Evolutionary conservation across 2,329 filamentous ascomycete species (phyloP).

Genomic region (Talaromyces sp.): DNA sequence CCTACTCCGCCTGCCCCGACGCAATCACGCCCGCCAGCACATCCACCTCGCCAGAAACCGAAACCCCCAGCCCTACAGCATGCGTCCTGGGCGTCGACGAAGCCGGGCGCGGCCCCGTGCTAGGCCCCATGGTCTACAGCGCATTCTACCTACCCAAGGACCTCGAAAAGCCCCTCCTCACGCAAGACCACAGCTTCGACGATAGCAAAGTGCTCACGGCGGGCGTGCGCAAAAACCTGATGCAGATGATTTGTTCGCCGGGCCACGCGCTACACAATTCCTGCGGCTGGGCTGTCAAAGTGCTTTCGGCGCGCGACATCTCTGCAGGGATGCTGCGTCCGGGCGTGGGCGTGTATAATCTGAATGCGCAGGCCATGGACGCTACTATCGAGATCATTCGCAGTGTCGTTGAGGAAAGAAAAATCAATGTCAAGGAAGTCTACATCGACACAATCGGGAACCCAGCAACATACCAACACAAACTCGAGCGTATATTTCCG

Average conservation of each 20-base stretch:
- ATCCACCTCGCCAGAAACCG: constrained; percentile 24
- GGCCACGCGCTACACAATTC: constrained; percentile 52
- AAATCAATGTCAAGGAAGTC: constrained; percentile 80
- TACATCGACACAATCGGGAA: constrained; percentile 93
- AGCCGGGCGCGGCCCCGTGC: constrained; percentile 87
- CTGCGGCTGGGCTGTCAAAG: constrained; percentile 79
- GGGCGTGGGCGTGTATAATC: constrained; percentile 62
- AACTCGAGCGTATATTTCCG: constrained; percentile 79
- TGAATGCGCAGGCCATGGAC: constrained; percentile 94
- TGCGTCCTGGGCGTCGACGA: constrained; percentile 89
- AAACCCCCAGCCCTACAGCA: constrained; percentile 43
- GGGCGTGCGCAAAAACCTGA: constrained; percentile 67
- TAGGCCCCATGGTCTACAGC: constrained; percentile 68
- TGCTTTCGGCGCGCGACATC: constrained; percentile 81
- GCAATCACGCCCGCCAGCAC: constrained; percentile 44
- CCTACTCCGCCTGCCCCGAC: constrained; percentile 64
- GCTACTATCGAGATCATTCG: constrained; percentile 79
- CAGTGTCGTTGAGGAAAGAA: constrained; percentile 62
- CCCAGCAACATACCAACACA: constrained; percentile 76
- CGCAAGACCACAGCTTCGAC: constrained; percentile 78
- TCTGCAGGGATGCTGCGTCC: constrained; percentile 68
- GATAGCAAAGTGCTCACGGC: constrained; percentile 91
- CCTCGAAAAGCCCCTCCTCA: constrained; percentile 66
- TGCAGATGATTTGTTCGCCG: constrained; percentile 65
- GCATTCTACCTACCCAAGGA: constrained; percentile 67